Evolutionary conservation across 1,139 yeast species (phyloP).

Genomic region (Yamadazyma triangularis): DNA sequence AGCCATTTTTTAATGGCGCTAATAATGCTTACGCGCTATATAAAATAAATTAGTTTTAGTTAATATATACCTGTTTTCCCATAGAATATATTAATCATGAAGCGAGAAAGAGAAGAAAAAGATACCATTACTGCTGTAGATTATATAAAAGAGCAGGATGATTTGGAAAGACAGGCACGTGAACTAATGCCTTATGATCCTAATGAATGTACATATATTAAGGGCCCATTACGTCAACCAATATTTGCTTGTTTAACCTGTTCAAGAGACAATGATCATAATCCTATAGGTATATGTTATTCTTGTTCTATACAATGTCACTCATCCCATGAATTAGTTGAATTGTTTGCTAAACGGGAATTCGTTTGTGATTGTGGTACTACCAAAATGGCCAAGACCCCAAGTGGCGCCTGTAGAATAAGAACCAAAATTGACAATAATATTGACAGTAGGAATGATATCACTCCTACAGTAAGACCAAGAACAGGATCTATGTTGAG

Average conservation of each 20-base stretch:
- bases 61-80: no score
- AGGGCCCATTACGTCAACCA: conserved; percentile 73
- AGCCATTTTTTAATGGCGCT: no score
- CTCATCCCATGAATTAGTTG: conserved; percentile 80
- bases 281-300: conserved; percentile 74
- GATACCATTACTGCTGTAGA: conserved; percentile 48
- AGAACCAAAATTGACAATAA: conserved; percentile 31
- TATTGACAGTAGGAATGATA: no score
- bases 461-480: conserved; percentile 5
- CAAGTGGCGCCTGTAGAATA: conserved; percentile 58
- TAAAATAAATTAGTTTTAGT: no score
- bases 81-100: no score
- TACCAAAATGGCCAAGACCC: conserved; percentile 39
- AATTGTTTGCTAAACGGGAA: conserved; percentile 72
- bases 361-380: conserved; percentile 97
- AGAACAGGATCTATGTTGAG: conserved; percentile 12
- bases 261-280: conserved; percentile 23
- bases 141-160: conserved; percentile 39
- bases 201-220: conserved; percentile 66
- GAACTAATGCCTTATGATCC: conserved; percentile 88
- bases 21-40: no score
- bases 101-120: conserved; percentile 1
- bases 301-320: conserved; percentile 97
- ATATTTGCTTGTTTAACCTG: conserved; percentile 88
- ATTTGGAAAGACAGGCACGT: conserved; percentile 65